Evolutionary conservation across 768 basidiomycete genomes (phyloP).

Genomic region (Boletus insuetus): DNA sequence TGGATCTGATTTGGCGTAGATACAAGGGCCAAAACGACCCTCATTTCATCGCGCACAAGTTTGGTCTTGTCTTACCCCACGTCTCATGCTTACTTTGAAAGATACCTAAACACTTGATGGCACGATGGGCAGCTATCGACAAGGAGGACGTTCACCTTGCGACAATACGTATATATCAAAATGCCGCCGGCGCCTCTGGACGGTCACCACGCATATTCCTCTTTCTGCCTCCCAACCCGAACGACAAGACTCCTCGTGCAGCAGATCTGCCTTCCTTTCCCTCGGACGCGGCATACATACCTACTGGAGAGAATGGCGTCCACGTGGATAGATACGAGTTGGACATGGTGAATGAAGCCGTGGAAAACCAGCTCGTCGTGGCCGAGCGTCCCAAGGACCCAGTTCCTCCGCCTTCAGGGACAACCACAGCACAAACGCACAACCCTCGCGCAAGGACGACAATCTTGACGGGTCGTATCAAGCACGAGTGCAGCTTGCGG

Average conservation of each 20-base stretch:
- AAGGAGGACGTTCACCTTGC: slow-evolving; percentile 79
- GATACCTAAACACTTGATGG: slow-evolving; percentile 86
- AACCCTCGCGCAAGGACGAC: slow-evolving; percentile 71
- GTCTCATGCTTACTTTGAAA: slow-evolving; percentile 39
- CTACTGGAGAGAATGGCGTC: slow-evolving; percentile 27
- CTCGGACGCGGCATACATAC: slow-evolving; percentile 30
- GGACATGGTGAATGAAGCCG: slow-evolving; percentile 80
- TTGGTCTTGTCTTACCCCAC: background rate
- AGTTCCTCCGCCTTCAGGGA: slow-evolving; percentile 37
- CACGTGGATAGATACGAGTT: slow-evolving; percentile 74
- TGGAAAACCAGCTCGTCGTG: slow-evolving; percentile 84
- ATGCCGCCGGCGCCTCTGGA: slow-evolving; percentile 40
- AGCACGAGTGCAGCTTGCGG: slow-evolving; percentile 75
- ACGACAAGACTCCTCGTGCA: slow-evolving; percentile 37
- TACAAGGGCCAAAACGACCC: background rate
- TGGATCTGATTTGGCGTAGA: background rate
- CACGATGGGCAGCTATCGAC: slow-evolving; percentile 77
- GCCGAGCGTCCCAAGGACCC: slow-evolving; percentile 77
- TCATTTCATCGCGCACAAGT: background rate
- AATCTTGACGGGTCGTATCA: slow-evolving; percentile 74
- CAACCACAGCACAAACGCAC: slow-evolving; percentile 36
- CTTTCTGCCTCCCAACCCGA: slow-evolving; percentile 57
- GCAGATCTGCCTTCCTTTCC: slow-evolving; percentile 26
- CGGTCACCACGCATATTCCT: slow-evolving; percentile 62
- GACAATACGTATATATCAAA: slow-evolving; percentile 76